Percentiles rank a stretch among this genome's conserved stretches.
phyloP scores from a whole-genome alignment of 1,139 yeast genomes.

The Arxiozyma heterogenica region DNA sequence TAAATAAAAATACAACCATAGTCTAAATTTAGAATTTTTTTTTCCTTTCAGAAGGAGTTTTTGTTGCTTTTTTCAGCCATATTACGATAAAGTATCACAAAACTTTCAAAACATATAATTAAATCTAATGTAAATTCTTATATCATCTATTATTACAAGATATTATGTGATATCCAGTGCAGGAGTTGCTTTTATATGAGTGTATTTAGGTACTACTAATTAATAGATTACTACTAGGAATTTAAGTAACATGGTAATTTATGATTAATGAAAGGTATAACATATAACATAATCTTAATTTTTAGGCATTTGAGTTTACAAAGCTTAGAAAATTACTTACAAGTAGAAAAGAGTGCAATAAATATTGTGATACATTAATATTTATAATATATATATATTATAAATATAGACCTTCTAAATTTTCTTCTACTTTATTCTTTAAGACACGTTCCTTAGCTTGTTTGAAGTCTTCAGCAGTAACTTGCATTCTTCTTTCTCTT shows the following conservation, averaged over 20 bases:
- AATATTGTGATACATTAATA: neutral
- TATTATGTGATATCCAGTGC: no score
- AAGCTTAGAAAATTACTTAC: no score
- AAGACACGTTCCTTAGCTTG: constrained; percentile 93
- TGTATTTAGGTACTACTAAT: neutral
- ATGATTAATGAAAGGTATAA: no score
- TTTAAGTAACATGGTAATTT: no score
- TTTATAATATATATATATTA: constrained; percentile 27
- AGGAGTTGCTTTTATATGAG: neutral
- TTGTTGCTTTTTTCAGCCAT: neutral
- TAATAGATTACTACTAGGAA: no score
- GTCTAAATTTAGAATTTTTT: neutral
- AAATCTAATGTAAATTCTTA: no score
- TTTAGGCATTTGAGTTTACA: no score
- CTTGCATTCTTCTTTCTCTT: constrained; percentile 98
- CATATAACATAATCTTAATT: no score
- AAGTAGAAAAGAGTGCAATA: no score
- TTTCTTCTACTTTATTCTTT: constrained; percentile 96
- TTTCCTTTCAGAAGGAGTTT: neutral
- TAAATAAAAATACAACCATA: no score
- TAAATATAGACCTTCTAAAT: constrained; percentile 88
- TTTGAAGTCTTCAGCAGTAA: constrained; percentile 87
- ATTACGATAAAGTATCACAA: neutral
- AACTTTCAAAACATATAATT: no score
- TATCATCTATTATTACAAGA: no score